phyloP scores from a whole-genome alignment of 176 grass and related monocot genomes.

The Eleusine coracana region DNA sequence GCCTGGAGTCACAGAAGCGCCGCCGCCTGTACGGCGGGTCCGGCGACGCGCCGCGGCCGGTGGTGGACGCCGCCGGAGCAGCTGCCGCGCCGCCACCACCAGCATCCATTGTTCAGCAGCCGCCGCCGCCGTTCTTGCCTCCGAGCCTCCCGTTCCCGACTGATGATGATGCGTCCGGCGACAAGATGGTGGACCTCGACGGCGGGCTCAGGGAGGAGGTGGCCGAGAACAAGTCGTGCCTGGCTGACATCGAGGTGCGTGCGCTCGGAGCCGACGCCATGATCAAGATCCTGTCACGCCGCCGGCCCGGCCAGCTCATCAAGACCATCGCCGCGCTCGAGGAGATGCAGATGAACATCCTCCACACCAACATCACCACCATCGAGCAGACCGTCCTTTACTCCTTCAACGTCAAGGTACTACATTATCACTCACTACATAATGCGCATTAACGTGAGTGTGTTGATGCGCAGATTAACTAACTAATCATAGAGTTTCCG shows the following conservation, averaged over 20 bases:
- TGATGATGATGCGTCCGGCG: background rate
- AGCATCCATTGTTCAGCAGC: slow-evolving; percentile 33
- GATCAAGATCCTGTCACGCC: slow-evolving; percentile 87
- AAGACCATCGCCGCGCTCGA: slow-evolving; percentile 84
- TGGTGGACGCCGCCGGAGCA: slow-evolving; percentile 35
- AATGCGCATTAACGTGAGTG: background rate
- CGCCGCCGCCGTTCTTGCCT: slow-evolving; percentile 39
- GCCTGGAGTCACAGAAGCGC: slow-evolving; percentile 93
- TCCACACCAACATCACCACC: slow-evolving; percentile 98
- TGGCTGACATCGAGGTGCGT: slow-evolving; percentile 90
- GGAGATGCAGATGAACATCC: slow-evolving; percentile 85
- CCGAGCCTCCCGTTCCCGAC: slow-evolving; percentile 56
- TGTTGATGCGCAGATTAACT: background rate
- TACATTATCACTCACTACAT: too few species aligned
- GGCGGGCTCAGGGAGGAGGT: slow-evolving; percentile 62
- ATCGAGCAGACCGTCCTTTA: slow-evolving; percentile 99
- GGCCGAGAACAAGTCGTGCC: slow-evolving; percentile 92
- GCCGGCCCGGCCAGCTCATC: slow-evolving; percentile 81
- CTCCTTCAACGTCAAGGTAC: slow-evolving; percentile 98
- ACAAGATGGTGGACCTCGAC: slow-evolving; percentile 71
- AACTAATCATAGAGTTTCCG: background rate
- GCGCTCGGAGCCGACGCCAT: slow-evolving; percentile 75
- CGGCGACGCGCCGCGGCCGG: slow-evolving; percentile 52
- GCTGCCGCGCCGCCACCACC: background rate
- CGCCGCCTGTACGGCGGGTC: slow-evolving; percentile 57